A percentile compares a stretch with the other conserved stretches of the same genome.
Evolutionary conservation across 140 eudicot species (phyloP).

Genomic region (Anethum foeniculum): DNA sequence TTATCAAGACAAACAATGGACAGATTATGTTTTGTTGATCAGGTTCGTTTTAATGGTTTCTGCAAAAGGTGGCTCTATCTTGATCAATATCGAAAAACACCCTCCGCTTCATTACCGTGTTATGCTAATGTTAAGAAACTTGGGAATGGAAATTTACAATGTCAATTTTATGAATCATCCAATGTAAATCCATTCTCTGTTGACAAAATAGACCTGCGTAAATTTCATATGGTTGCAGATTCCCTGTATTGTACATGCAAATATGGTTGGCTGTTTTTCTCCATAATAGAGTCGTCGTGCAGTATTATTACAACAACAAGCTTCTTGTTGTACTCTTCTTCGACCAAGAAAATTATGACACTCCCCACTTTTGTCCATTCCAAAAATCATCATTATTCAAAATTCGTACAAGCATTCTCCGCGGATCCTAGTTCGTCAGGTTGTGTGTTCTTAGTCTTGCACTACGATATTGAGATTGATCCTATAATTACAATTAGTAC

Average conservation of each 20-base stretch:
- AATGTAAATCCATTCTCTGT: neutral
- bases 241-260: neutral
- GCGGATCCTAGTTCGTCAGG: neutral
- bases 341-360: neutral
- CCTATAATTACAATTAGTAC: neutral
- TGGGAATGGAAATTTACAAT: neutral
- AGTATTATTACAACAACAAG: neutral
- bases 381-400: neutral
- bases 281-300: neutral
- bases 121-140: neutral
- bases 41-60: neutral
- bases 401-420: neutral
- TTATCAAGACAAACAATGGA: neutral
- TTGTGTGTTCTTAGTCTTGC: neutral
- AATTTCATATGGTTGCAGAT: neutral
- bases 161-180: constrained; percentile 1
- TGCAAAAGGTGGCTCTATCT: neutral
- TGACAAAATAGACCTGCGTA: neutral
- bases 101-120: neutral
- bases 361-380: neutral
- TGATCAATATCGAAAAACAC: neutral
- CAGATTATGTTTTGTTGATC: neutral
- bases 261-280: neutral
- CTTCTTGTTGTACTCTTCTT: neutral
- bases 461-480: neutral